Evolutionary conservation across 257 asterid genomes (phyloP), one percentile per base, ranked within the genome.

Genomic region (Cynanchum wilfordii): DNA sequence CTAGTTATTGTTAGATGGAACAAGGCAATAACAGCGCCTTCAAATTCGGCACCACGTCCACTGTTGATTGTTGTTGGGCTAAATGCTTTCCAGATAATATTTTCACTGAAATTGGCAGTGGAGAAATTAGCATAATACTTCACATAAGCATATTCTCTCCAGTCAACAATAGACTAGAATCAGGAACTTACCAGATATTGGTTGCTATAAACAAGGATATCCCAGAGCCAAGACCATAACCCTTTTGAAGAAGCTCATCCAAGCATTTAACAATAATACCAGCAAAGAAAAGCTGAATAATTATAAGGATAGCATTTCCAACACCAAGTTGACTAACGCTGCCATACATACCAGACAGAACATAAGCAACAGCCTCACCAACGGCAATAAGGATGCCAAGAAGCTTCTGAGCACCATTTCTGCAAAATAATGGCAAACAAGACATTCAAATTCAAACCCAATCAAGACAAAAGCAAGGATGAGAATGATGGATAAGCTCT

Each of bases 31-130:
- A 90, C 93, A 68, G 96, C 96, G 25, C 96, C 96, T 80, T 90
- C 96, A 75, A 90, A 90, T 79, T 90, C 96, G 80, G 95, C 96
- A 79, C 96, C 96, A 44, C 93, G 91, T 1, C 96, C 96, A 70
- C 91, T 90, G 88, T 90, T 90, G 62, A 90, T 83, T 11, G 95
- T 90, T 42, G 96, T 90, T 50, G 96, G 96, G 78, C 96, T 90
- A 77, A 90, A 90, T 68, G 96, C 95, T 77, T 88, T 90, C 96
- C 96, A 90, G 65, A 88, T 90, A 76, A 90, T 90, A 80, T 72
- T 90, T 77, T 90, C 96, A 79, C 96, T 90, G 84, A 70, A 69
- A 68, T 72, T 76, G 57, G 2, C 27, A 70, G 68, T 7, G 17
- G 63, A 42, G 47, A 38, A 54, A 68, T 55, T n/a, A 68, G 59